Evolutionary conservation across 345 rosid species (phyloP), one percentile per base, ranked within the genome.

Genomic region (Citrus inodora): DNA sequence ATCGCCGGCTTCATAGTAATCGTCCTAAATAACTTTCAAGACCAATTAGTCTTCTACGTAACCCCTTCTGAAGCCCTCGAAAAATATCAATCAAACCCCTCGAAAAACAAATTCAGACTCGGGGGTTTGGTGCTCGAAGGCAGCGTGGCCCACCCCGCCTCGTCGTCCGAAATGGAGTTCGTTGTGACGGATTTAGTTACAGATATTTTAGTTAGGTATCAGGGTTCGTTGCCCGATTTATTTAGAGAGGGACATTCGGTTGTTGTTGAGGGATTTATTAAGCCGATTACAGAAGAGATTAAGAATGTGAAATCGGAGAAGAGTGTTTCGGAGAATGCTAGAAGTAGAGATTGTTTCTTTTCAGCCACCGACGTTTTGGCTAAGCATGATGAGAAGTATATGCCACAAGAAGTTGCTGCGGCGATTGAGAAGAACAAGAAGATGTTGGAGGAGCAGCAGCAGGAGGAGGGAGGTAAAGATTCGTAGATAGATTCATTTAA

Each of bases 351-450:
- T 3, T 90, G 94, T 59, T 96, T 82, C 80, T 92, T 96, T 79
- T 82, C 92, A 11, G 97, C 98, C 0, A 84, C 90, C 0, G 97
- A 92, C 81, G 99, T 96, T 85, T 84, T 96, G 77, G 98, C 99
- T 56, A 96, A 96, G 92, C 98, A 96, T 17, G 98, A 96, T 13
- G 99, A 96, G 84, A 96, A 96, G 92, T 96, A 96, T 82, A 96
- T 94, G 99, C 99, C 99, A 0, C 69, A 75, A 73, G 99, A 94
- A 77, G 99, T 94, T 53, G 99, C 98, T 0, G 99, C 91, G 3
- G 99, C 98, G 0, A 90, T 94, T 76, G 97, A 96, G 90, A 96
- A 90, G 93, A 96, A 96, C 69, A 96, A 89, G 91, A 90, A 96
- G 91, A 73, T 76, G 78, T 79, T 89, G 71, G 92, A 87, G 78